Evolutionary conservation across 352 stramenopile genomes (phyloP).

Genomic region (Paralagenidium karlingii): DNA sequence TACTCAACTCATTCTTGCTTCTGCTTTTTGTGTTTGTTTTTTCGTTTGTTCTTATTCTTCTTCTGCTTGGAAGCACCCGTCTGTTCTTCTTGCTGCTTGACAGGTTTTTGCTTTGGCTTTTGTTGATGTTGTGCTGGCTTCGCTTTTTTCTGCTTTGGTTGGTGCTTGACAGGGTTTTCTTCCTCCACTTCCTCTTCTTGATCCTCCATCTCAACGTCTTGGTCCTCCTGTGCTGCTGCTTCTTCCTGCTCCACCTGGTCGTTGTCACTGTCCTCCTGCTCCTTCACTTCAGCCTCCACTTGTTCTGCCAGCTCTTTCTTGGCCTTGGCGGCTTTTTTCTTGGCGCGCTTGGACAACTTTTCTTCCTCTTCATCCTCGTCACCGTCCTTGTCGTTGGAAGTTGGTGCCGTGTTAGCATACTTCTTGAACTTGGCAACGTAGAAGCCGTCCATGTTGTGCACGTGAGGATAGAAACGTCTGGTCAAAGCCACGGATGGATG

Average conservation of each 20-base stretch:
- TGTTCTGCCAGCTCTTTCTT: constrained; percentile 59
- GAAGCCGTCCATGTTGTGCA: constrained; percentile 99
- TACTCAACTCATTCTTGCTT: no score
- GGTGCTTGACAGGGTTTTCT: constrained; percentile 21
- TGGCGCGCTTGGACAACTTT: constrained; percentile 67
- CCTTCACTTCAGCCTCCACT: constrained; percentile 48
- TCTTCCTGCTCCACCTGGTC: constrained; percentile 21
- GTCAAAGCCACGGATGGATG: constrained; percentile 94
- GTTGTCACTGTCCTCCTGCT: constrained; percentile 33
- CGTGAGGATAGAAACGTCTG: constrained; percentile 98
- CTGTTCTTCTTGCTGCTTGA: no score
- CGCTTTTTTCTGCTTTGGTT: constrained; percentile 26
- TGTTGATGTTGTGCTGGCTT: no score
- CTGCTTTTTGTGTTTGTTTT: no score
- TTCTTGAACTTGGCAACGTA: constrained; percentile 99
- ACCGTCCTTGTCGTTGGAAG: constrained; percentile 28
- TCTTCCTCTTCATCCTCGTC: constrained; percentile 62
- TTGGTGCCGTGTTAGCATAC: constrained; percentile 87
- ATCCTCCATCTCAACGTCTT: constrained; percentile 6
- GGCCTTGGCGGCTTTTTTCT: constrained; percentile 64
- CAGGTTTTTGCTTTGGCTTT: no score
- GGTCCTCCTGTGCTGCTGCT: constrained; percentile 2
- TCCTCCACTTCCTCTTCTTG: constrained; percentile 13
- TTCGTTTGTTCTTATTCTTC: no score
- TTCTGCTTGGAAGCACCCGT: no score